These are phyloP conservation scores for Solanum chmielewskii DNA, from an alignment of 257 asterid genomes.

Conservation along the genomic window DNA sequence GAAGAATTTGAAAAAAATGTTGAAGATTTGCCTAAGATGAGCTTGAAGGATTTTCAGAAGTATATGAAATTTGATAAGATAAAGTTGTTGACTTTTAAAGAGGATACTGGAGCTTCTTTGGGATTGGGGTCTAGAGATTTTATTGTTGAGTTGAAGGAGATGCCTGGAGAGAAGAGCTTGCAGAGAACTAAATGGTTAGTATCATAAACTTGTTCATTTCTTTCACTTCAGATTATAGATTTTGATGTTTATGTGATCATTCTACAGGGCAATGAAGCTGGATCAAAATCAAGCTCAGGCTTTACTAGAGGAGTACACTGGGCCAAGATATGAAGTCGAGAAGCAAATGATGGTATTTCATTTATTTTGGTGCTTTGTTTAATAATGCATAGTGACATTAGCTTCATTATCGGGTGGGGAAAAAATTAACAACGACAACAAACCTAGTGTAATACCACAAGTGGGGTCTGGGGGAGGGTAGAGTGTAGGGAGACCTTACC, in stretches of 20 bases:
- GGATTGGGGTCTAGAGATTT: slow-evolving; percentile 46
- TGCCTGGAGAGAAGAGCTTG: slow-evolving; percentile 72
- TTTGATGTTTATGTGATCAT: slow-evolving; percentile 5
- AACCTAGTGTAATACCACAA: neutral
- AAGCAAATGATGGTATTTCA: slow-evolving; percentile 63
- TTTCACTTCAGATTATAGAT: neutral
- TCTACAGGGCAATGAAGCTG: slow-evolving; percentile 62
- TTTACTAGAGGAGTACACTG: slow-evolving; percentile 51
- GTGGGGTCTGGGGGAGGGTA: neutral
- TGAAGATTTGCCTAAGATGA: slow-evolving; percentile 67
- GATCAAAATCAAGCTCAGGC: slow-evolving; percentile 46
- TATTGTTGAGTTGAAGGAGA: slow-evolving; percentile 80
- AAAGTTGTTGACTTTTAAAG: slow-evolving; percentile 68
- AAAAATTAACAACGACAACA: neutral
- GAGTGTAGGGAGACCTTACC: neutral
- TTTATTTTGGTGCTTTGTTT: neutral
- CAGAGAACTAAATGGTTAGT: slow-evolving; percentile 87
- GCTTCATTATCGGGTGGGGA: neutral
- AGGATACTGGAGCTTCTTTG: slow-evolving; percentile 26
- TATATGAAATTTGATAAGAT: slow-evolving; percentile 52
- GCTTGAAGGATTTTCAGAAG: slow-evolving; percentile 62
- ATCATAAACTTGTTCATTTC: neutral
- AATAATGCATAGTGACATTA: neutral
- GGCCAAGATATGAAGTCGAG: slow-evolving; percentile 78
- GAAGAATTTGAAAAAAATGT: slow-evolving; percentile 67